A percentile compares a stretch with the other conserved stretches of the same genome.
Conservation (phyloP, 345 rosid genomes). For the Isatis tinctoria region DNA sequence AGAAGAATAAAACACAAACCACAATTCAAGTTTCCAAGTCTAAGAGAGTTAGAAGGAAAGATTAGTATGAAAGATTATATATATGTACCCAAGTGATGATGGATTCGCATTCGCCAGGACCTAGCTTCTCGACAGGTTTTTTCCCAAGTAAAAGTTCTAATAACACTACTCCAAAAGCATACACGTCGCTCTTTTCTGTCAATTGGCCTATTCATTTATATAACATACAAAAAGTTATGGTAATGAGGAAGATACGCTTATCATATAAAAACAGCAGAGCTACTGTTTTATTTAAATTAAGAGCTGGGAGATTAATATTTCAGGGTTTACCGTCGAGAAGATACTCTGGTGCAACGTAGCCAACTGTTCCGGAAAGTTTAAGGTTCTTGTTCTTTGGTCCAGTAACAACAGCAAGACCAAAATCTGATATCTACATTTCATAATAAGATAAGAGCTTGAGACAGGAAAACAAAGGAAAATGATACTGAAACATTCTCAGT, state of each 20-base stretch:
- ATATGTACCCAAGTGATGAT: slow-evolving; percentile 85
- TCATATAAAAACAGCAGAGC: background rate
- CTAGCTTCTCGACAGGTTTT: slow-evolving; percentile 84
- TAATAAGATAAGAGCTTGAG: background rate
- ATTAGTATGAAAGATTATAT: background rate
- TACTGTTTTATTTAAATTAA: background rate
- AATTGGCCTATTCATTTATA: slow-evolving; percentile 50
- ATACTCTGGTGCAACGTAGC: slow-evolving; percentile 96
- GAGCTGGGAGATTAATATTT: background rate
- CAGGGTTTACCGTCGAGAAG: slow-evolving; percentile 65
- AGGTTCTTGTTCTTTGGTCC: slow-evolving; percentile 61
- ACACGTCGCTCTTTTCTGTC: slow-evolving; percentile 96
- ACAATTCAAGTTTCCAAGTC: slow-evolving; percentile 20
- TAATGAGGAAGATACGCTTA: background rate
- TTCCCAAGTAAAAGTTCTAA: slow-evolving; percentile 84
- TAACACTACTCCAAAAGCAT: slow-evolving; percentile 94
- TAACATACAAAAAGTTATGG: background rate
- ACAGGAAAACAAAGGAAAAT: background rate
- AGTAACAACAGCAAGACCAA: slow-evolving; percentile 86
- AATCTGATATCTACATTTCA: slow-evolving; percentile 79
- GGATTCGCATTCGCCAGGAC: slow-evolving; percentile 85
- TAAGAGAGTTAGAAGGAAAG: background rate
- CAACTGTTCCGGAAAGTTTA: slow-evolving; percentile 94
- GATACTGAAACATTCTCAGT: background rate
- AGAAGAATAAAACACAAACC: background rate